phyloP scores from a whole-genome alignment of 768 basidiomycete species.

The Saitozyma podzolica region DNA sequence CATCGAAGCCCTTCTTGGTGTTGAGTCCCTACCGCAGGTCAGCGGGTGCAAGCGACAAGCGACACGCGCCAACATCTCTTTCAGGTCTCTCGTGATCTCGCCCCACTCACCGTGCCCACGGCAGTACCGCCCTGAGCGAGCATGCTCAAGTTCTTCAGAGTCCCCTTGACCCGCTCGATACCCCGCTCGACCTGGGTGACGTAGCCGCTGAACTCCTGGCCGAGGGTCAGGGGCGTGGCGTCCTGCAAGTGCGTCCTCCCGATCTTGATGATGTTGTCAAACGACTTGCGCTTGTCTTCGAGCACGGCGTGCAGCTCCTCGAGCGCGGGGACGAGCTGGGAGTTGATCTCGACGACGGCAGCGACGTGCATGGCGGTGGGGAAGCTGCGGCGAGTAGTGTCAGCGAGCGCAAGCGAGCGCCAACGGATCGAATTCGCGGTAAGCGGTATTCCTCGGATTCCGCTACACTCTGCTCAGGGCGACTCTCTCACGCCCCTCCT shows the following conservation, averaged over 20 bases:
- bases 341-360: constrained; percentile 81
- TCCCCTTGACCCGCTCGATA: constrained; percentile 76
- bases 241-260: constrained; percentile 97
- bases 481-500: too few species aligned
- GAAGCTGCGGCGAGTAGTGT: constrained; percentile 63
- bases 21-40: constrained; percentile 72
- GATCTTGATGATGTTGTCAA: constrained; percentile 94
- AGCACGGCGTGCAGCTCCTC: constrained; percentile 79
- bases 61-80: neutral
- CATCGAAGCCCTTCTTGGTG: constrained; percentile 94
- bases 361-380: constrained; percentile 99
- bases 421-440: too few species aligned
- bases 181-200: constrained; percentile 91
- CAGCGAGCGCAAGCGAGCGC: neutral
- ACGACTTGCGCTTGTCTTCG: constrained; percentile 74
- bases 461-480: too few species aligned
- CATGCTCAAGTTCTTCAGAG: constrained; percentile 78
- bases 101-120: constrained; percentile 82
- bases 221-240: constrained; percentile 93
- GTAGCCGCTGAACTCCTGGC: constrained; percentile 98
- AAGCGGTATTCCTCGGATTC: neutral
- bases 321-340: constrained; percentile 79
- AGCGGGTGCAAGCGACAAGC: neutral
- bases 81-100: too few species aligned
- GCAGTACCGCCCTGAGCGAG: constrained; percentile 98